Base-by-base conservation (phyloP, 805 yeast genomes). In the Ogataea dorogensis region DNA sequence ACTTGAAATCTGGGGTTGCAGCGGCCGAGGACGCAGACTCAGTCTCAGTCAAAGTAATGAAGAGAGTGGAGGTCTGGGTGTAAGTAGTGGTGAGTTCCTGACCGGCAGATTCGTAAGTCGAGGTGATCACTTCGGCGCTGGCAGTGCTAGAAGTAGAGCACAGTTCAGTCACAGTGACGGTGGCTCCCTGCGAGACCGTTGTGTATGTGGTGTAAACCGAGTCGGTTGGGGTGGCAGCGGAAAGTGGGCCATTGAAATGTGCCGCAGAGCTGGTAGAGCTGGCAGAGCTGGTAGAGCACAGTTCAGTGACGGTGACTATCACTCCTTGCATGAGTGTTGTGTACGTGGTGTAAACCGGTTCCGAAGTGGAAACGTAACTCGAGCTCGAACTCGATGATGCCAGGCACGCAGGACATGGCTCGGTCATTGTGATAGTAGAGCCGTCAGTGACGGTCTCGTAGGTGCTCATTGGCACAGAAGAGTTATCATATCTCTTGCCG, bases 401-500 rank as follows among this genome's bases (percentile, higher is more conserved):
- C 9, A 14, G 14, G 15, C 28, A 23, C 12, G 14, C 6, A 17
- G 40, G 22, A 29, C 48, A 39, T 13, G 40, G 34, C 24, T 41
- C 45, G 12, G 43, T 31, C 24, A 50, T 42, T 13, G 52, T 48
- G 25, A 42, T 40, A n/a, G 50, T 47, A 21, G 42, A 48, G 23
- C 47, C 50, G 5, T 36, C 42, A 15, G 44, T 38, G 12, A 47
- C 51, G 27, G 51, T 44, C 28, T 44, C 28, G 25, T 46, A 45
- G 23, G 48, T 44, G 21, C 49, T 36, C 36, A 38, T 31, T 8
- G 36, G 42, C 18, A 46, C 38, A 16, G 49, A 36, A 5, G 60
- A 49, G 38, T 53, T 54, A 19, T 44, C 53, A 28, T 42, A 54
- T 46, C 58, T 54, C 31, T 45, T 54, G 12, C 44, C 57, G 18